phyloP scores from a whole-genome alignment of 208 protist genomes.

The Trichomonas gallinae region DNA sequence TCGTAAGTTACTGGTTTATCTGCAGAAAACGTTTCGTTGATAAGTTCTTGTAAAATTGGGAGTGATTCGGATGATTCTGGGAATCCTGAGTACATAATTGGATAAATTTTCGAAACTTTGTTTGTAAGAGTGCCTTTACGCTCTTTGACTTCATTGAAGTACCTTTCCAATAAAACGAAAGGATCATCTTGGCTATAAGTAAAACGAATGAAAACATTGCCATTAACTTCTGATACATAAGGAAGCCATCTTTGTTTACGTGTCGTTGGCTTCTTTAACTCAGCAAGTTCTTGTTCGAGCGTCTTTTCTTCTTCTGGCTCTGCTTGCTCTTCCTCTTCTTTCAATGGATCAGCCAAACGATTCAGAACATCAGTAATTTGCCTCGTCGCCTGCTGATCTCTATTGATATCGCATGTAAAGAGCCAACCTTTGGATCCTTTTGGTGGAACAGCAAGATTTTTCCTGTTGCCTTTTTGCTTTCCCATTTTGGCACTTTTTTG shows the following conservation, averaged over 20 bases:
- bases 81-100: background rate
- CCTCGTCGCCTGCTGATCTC: background rate
- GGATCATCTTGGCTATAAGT: background rate
- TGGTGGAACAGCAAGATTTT: background rate
- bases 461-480: background rate
- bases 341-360: background rate
- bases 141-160: background rate
- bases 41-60: background rate
- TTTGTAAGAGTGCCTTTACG: background rate
- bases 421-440: background rate
- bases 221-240: slow-evolving; percentile 1
- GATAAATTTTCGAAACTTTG: background rate
- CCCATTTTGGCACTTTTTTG: no score
- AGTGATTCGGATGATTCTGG: background rate
- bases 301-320: background rate
- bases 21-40: background rate
- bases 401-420: background rate
- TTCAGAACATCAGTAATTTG: background rate
- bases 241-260: background rate
- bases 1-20: background rate
- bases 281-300: background rate
- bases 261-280: background rate
- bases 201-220: background rate
- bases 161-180: background rate
- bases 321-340: background rate